Evolutionary conservation across 2,329 filamentous ascomycete species (phyloP).

Genomic region (Xylariaceae sp.): DNA sequence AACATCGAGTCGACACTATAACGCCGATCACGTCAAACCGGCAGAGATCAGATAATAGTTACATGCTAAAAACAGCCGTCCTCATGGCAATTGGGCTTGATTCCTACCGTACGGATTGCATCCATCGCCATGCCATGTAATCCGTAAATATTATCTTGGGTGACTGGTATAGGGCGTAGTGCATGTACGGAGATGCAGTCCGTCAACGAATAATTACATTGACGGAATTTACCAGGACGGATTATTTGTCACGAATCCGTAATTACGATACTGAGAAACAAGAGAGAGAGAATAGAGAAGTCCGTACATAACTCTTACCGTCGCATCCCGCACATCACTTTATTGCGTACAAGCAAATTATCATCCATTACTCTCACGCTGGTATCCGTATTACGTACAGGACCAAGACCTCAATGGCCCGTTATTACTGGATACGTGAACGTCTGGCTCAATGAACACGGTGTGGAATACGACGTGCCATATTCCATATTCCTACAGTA

Average conservation of each 20-base stretch:
- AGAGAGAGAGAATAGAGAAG: too few relatives aligned
- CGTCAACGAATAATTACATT: too few relatives aligned
- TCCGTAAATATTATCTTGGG: too few relatives aligned
- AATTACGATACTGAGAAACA: background rate
- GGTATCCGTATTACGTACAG: constrained; percentile 17
- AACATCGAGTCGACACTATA: background rate
- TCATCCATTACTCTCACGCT: background rate
- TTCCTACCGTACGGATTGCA: too few relatives aligned
- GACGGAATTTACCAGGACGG: background rate
- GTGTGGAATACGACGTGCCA: constrained; percentile 7
- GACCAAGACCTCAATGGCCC: constrained; percentile 11
- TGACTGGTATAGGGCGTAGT: too few relatives aligned
- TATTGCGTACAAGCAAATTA: background rate
- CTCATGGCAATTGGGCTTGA: too few relatives aligned
- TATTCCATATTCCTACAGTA: background rate
- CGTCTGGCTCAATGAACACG: constrained; percentile 13
- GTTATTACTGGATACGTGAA: constrained; percentile 1
- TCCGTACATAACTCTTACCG: background rate
- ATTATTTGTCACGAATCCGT: background rate
- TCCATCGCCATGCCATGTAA: too few relatives aligned
- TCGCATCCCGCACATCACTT: background rate
- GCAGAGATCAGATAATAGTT: background rate
- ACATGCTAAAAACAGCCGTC: background rate
- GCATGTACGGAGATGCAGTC: too few relatives aligned
- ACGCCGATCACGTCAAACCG: background rate